Evolutionary conservation across 805 yeast species (phyloP), one percentile per base, ranked within the genome.

Genomic region (Kluyveromyces lactis): DNA sequence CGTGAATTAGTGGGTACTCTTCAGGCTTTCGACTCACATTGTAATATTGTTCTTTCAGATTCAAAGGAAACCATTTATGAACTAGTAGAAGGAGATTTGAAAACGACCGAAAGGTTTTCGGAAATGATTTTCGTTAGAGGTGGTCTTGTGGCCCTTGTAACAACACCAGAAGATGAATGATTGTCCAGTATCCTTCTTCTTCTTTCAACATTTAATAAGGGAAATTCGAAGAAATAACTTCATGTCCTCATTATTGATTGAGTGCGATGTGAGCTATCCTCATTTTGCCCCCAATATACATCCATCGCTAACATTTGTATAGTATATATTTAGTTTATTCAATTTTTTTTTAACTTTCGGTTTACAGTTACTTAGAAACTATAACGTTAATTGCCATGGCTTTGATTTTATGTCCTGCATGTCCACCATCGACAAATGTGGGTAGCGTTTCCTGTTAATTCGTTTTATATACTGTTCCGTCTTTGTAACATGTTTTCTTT

Each of bases 121-220:
- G 95, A 86, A 41, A 85, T 92, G 87, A 79, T 92, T 31, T 90
- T 90, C 64, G 89, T 92, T 12, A 80, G 99, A 67, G 99, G 99
- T n/a, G 98, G 92, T 63, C 79, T 94, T 2, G 97, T 92, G 32
- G 86, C 94, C 37, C 71, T 89, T 50, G 80, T 92, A 39, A 78
- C 82, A 39, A 70, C 79, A 4, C 39, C 57, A 21, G 58, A 56
- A 8, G 60, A 56, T 10, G 58, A 49, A 31, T 33, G 49, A 49
- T 13, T 21, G 6, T 21, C 24, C 6, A 21, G 24, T 6, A 6
- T 6, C 24, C 9, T 6, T 9, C 9, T 6, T 9, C 24, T 21
- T 9, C 9, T 21, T 21, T 21, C 40, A 31, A 26, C n/a, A n/a
- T n/a, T n/a, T n/a, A n/a, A n/a, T n/a, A n/a, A n/a, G n/a, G n/a